Evolutionary conservation across 78 protist genomes (phyloP), one percentile per base, ranked within the genome.

Genomic region (Dictyostelium capitatum): DNA sequence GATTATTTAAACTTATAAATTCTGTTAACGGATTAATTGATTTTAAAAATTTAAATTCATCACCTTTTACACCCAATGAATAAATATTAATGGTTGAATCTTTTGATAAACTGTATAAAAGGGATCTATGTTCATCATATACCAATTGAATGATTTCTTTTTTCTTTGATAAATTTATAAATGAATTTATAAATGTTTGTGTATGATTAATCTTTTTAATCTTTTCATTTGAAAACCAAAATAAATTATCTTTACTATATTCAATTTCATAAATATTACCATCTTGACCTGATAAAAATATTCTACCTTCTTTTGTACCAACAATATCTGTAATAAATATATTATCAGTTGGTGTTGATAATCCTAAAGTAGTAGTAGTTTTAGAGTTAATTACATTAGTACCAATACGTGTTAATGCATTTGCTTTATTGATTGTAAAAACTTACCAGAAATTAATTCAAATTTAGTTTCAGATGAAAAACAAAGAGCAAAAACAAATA

Each of bases 261-360:
- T 56, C 85, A 15, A 91, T 73, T 51, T 91, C 95, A 59, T 91
- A 91, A 15, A 91, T 23, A 75, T 91, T 43, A 19, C 95, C 95
- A 43, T 91, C 95, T 46, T 82, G 83, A 51, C 95, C 95, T 25
- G 90, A 67, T 15, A 82, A 41, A 46, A 82, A 91, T 17, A 91
- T 82, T 82, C 95, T 91, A 46, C 95, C 95, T 15, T 91, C 90
- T 48, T 82, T 80, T 17, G 95, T 91, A 11, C 95, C 95, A 47
- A 91, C 83, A 17, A 91, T 91, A 57, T 81, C 90, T 14, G 82
- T 82, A 19, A 91, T 91, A 48, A 30, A 48, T 5, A 82, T 80
- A 53, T 64, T 50, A 91, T 91, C 95, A n/a, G 95, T 74, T 73
- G 82, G 92, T 25, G 75, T 59, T 12, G 80, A 78, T 11, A 85